A percentile compares a stretch with the other conserved stretches of the same genome.
Conservation (phyloP, 2,329 filamentous ascomycete genomes). For the Pleurostoma richardsiae region DNA sequence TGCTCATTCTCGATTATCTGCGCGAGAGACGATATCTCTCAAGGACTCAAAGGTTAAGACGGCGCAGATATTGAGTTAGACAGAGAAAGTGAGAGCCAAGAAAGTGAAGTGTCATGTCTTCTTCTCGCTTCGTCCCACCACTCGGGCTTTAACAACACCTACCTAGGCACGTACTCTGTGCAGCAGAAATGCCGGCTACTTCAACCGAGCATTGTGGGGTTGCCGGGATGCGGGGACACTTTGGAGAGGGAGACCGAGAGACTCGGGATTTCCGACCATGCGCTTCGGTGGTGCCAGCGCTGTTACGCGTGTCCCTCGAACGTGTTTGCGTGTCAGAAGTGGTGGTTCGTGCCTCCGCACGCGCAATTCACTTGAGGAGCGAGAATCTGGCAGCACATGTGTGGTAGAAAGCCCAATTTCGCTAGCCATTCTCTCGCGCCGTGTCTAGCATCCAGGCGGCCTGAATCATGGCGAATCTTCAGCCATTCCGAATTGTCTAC, state of each 20-base stretch:
- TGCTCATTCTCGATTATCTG: conserved; percentile 20
- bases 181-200: background rate
- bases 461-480: conserved; percentile 8
- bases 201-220: background rate
- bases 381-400: no score
- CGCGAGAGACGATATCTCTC: conserved; percentile 25
- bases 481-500: conserved; percentile 18
- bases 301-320: background rate
- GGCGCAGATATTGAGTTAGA: conserved; percentile 1
- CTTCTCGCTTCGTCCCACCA: background rate
- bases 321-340: background rate
- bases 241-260: background rate
- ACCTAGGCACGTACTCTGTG: background rate
- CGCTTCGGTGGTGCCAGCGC: background rate
- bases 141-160: background rate
- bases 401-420: background rate
- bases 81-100: background rate
- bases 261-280: background rate
- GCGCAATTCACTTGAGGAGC: background rate
- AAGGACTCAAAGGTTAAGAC: conserved; percentile 2
- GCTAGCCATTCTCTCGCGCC: background rate
- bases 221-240: background rate
- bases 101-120: background rate
- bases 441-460: background rate
- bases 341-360: background rate